These are phyloP conservation scores for Stagonosporopsis tanaceti DNA, from an alignment of 2,329 filamentous ascomycete genomes.

Conservation along the genomic window DNA sequence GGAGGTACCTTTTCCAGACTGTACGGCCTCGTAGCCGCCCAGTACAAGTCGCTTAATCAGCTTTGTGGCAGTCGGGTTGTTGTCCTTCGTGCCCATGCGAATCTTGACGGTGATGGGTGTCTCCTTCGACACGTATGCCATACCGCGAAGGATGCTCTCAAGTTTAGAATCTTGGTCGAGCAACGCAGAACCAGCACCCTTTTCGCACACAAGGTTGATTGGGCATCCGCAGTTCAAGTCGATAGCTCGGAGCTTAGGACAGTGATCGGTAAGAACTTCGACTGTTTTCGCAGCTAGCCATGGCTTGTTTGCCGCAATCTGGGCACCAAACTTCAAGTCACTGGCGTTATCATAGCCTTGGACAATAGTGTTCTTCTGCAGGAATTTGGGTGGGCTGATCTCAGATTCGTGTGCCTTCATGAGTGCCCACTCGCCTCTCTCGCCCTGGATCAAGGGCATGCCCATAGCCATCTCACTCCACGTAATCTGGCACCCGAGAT, in stretches of 20 bases:
- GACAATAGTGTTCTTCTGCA: conserved; percentile 65
- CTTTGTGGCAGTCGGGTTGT: conserved; percentile 79
- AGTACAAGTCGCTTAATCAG: conserved; percentile 84
- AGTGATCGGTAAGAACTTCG: conserved; percentile 77
- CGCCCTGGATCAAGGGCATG: conserved; percentile 85
- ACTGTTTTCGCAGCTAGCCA: conserved; percentile 90
- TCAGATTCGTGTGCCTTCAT: conserved; percentile 92
- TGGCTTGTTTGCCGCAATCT: conserved; percentile 91
- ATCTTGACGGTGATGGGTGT: conserved; percentile 96
- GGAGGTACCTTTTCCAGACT: conserved; percentile 65
- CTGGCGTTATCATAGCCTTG: conserved; percentile 80
- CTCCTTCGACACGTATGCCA: conserved; percentile 91
- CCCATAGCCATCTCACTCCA: conserved; percentile 99
- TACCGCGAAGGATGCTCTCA: conserved; percentile 93
- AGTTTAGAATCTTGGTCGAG: conserved; percentile 89
- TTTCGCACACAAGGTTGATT: conserved; percentile 90
- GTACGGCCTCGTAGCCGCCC: conserved; percentile 75
- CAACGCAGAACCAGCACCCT: conserved; percentile 88
- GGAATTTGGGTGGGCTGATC: conserved; percentile 73
- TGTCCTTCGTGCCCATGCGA: conserved; percentile 85
- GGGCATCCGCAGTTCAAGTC: conserved; percentile 98
- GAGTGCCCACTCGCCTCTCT: conserved; percentile 92
- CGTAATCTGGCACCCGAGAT: conserved; percentile 88
- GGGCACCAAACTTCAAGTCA: conserved; percentile 88
- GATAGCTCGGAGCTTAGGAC: conserved; percentile 86